Percentiles rank a stretch among this genome's conserved stretches.
Evolutionary conservation across 768 basidiomycete genomes (phyloP).

Genomic region (Coprinopsis sp.): DNA sequence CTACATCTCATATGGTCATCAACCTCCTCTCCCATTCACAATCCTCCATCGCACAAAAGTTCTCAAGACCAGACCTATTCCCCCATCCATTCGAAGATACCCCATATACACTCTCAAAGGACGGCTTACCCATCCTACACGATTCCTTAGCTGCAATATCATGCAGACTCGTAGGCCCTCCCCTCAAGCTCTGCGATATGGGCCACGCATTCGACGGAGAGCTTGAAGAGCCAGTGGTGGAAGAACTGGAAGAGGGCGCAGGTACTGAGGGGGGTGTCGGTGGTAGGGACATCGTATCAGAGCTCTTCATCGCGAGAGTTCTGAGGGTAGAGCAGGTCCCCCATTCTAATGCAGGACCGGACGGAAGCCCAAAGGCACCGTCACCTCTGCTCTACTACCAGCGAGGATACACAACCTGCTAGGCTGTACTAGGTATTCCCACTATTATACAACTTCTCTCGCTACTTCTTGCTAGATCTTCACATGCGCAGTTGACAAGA

Average conservation of each 20-base stretch:
- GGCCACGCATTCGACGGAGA: conserved; percentile 28
- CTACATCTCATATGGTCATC: conserved; percentile 69
- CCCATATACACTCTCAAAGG: conserved; percentile 37
- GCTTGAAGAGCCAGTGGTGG: neutral
- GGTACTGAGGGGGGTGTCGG: neutral
- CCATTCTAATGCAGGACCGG: neutral
- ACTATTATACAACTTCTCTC: conserved; percentile 5
- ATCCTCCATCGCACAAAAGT: conserved; percentile 54
- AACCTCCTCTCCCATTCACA: conserved; percentile 76
- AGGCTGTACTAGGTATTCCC: conserved; percentile 5
- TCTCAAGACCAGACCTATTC: conserved; percentile 69
- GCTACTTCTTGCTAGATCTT: no score
- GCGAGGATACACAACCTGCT: conserved; percentile 1
- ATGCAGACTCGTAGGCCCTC: conserved; percentile 59
- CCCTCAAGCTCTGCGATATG: conserved; percentile 59
- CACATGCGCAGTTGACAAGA: no score
- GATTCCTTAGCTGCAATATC: conserved; percentile 66
- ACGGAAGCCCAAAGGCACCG: neutral
- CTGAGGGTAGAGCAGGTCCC: conserved; percentile 2
- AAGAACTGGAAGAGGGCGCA: neutral
- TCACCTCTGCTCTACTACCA: conserved; percentile 4
- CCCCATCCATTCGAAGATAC: conserved; percentile 48
- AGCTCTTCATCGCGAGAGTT: conserved; percentile 3
- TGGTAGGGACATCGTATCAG: neutral
- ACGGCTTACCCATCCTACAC: conserved; percentile 56